Conservation (phyloP, 352 stramenopile genomes). For the Hyphochytrium catenoides region DNA sequence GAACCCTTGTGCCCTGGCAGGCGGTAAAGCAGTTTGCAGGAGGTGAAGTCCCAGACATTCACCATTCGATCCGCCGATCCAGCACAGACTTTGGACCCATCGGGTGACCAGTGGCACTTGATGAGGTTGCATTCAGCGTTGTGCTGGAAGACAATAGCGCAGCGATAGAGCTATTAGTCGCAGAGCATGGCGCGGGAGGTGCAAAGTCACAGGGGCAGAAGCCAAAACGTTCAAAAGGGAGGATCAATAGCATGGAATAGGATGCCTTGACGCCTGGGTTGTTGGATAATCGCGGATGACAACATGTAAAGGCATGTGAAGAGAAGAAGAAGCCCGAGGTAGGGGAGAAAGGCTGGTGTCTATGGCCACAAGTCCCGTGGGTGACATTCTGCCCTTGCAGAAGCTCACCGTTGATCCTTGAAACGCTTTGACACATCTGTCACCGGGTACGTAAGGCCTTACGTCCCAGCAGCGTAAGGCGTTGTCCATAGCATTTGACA, state of each 20-base stretch:
- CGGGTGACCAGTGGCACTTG: constrained; percentile 63
- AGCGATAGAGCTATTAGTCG: constrained; percentile 15
- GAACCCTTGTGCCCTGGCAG: constrained; percentile 74
- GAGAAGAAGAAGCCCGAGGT: no score
- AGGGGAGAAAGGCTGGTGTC: no score
- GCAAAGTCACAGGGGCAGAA: no score
- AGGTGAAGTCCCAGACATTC: constrained; percentile 83
- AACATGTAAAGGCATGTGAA: no score
- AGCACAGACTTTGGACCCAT: constrained; percentile 56
- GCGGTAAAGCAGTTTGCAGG: constrained; percentile 67
- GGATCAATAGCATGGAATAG: no score
- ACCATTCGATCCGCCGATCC: constrained; percentile 73
- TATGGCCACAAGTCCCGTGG: no score
- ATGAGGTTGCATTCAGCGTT: constrained; percentile 79
- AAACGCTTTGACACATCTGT: constrained; percentile 30
- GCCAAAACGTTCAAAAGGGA: no score
- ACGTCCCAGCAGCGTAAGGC: constrained; percentile 78
- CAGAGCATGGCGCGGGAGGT: no score
- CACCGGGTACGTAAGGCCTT: constrained; percentile 34
- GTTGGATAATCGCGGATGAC: no score
- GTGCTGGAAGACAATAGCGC: constrained; percentile 51
- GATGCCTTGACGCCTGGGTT: no score
- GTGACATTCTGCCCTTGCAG: no score
- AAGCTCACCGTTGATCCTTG: background rate
- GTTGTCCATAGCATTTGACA: constrained; percentile 85